Evolutionary conservation across 768 basidiomycete genomes (phyloP), one percentile per base, ranked within the genome.

Genomic region (Cubamyces sp.): DNA sequence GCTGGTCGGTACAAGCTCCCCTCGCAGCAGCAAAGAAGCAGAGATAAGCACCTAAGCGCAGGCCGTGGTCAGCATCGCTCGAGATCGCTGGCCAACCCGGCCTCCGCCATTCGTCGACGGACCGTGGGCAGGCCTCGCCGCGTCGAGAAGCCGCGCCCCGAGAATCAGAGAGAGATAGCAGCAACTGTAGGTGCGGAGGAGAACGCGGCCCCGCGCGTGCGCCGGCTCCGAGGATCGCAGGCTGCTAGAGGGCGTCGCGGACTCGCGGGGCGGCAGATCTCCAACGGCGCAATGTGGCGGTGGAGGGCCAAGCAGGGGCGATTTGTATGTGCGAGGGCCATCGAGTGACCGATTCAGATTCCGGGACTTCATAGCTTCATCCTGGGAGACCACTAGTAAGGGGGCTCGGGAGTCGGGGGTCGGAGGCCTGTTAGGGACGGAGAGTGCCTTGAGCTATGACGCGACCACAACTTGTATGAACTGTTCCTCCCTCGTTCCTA

Each of bases 171-270:
- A 14, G 25, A 49, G 26, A 49, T 26, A 49, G 48, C 48, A 26
- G 34, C 34, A 34, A 34, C 34, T 49, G 21, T 28, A 49, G 48
- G 48, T 28, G 26, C 26, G 26, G 34, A 9, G 34, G 34, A 9
- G 6, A 9, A 1, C 6, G 1, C 9, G 34, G 15, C 14, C 14
- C 28, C 21, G 48, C 21, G 48, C 18, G 42, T n/a, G 48, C 9
- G 48, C n/a, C 48, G 26, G 48, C n/a, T 49, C 48, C 48, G 48
- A 28, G 4, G 48, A 49, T 49, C 48, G 48, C 48, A 49, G 34
- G 34, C 18, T 25, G 48, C 21, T 47, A 23, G 45, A 47, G 45
- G 21, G 19, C n/a, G n/a, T n/a, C n/a, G n/a, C n/a, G n/a, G n/a
- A n/a, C n/a, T 34, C 34, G 34, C 34, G 34, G 34, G 34, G 34